These are phyloP conservation scores for Piromyces sp. DNA, from an alignment of 192 early-diverging fungal species.

Conservation along the genomic window DNA sequence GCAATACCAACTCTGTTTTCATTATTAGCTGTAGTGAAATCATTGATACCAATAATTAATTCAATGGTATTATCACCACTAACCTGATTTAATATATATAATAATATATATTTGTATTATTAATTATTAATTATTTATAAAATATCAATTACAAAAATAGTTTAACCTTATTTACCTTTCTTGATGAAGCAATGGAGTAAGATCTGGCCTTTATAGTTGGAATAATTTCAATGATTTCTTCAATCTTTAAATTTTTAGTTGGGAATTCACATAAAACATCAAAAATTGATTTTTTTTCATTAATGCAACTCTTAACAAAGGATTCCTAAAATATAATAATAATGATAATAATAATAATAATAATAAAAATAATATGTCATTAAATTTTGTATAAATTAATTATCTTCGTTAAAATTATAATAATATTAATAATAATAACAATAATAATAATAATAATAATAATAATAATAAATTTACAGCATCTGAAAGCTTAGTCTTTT, in stretches of 20 bases:
- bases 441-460: too few relatives aligned
- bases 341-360: background rate
- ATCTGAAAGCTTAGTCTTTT: background rate
- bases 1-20: background rate
- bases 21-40: background rate
- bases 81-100: background rate
- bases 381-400: too few relatives aligned
- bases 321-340: background rate
- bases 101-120: too few relatives aligned
- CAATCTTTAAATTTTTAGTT: constrained; percentile 55
- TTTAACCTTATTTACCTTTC: constrained; percentile 38
- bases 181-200: constrained; percentile 93
- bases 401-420: too few relatives aligned
- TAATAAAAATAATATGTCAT: too few relatives aligned
- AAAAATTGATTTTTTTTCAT: background rate
- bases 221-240: constrained; percentile 53
- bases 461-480: background rate
- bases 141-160: constrained; percentile 3
- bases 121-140: too few relatives aligned
- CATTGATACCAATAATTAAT: background rate
- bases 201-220: constrained; percentile 85
- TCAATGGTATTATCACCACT: background rate
- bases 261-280: constrained; percentile 75
- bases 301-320: background rate
- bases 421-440: background rate